Conservation (phyloP, 352 stramenopile species). For the Pythium sukuiense region DNA sequence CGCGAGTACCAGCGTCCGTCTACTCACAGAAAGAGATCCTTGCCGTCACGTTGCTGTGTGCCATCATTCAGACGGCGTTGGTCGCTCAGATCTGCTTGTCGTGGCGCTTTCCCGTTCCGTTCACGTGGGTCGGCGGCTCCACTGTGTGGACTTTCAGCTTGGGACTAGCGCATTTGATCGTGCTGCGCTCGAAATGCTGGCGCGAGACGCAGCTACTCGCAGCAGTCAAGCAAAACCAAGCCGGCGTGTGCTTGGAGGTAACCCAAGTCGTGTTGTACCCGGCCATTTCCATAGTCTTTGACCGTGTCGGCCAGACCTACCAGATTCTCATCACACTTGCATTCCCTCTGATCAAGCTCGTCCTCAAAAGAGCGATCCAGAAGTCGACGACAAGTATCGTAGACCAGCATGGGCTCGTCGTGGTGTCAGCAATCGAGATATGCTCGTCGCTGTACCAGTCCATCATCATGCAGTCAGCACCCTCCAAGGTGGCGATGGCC, state of each 20-base stretch:
- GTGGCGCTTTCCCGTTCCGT: slow-evolving; percentile 20
- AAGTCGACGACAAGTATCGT: background rate
- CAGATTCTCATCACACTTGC: slow-evolving; percentile 13
- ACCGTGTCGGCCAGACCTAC: slow-evolving; percentile 4
- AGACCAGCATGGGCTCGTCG: slow-evolving; percentile 9
- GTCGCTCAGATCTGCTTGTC: background rate
- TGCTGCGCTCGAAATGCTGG: slow-evolving; percentile 7
- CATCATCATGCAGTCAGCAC: slow-evolving; percentile 22
- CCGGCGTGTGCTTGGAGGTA: background rate
- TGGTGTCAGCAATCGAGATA: slow-evolving; percentile 19
- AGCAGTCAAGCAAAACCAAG: background rate
- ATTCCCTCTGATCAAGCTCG: slow-evolving; percentile 19
- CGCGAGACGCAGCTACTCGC: background rate
- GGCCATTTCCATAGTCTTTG: slow-evolving; percentile 11
- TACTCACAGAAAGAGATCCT: background rate
- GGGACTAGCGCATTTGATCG: slow-evolving; percentile 11
- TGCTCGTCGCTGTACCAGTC: slow-evolving; percentile 21
- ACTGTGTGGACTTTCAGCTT: background rate
- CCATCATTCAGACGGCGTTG: background rate
- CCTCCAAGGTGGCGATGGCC: slow-evolving; percentile 8
- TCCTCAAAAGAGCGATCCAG: slow-evolving; percentile 12
- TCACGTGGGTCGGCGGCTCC: slow-evolving; percentile 4
- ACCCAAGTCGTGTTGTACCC: slow-evolving; percentile 16
- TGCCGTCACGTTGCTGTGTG: background rate
- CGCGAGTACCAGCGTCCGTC: background rate